phyloP scores from a whole-genome alignment of 148 eudicot species.

The Polygonum aviculare region DNA sequence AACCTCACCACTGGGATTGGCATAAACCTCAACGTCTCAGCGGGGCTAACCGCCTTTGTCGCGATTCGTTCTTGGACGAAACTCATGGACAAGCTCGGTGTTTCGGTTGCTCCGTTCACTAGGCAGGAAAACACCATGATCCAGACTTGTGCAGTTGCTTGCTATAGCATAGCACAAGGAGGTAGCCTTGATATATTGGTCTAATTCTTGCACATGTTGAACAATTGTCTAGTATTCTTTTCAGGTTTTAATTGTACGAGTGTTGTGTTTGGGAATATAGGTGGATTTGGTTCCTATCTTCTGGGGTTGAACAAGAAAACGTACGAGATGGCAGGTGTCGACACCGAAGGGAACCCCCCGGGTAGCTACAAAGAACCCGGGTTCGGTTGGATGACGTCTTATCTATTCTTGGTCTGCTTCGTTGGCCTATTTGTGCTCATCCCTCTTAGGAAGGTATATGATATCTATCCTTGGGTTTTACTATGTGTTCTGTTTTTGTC shows the following conservation, averaged over 20 bases:
- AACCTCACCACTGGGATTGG: slow-evolving; percentile 70
- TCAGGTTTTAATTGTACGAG: neutral
- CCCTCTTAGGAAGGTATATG: slow-evolving; percentile 69
- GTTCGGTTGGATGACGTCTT: slow-evolving; percentile 81
- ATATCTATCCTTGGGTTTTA: neutral
- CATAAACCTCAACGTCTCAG: slow-evolving; percentile 76
- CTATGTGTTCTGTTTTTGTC: neutral
- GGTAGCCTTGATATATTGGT: slow-evolving; percentile 21
- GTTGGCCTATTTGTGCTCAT: slow-evolving; percentile 71
- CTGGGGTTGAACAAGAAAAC: slow-evolving; percentile 73
- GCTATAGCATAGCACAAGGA: slow-evolving; percentile 75
- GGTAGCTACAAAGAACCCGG: slow-evolving; percentile 51
- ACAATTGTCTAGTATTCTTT: neutral
- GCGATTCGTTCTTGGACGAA: slow-evolving; percentile 49
- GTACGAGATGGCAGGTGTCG: slow-evolving; percentile 69
- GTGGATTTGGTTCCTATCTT: slow-evolving; percentile 82
- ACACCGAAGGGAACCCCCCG: slow-evolving; percentile 59
- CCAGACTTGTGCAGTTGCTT: slow-evolving; percentile 87
- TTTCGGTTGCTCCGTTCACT: slow-evolving; percentile 50
- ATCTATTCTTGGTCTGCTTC: slow-evolving; percentile 61
- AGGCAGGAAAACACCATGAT: slow-evolving; percentile 72
- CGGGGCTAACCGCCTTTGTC: slow-evolving; percentile 68
- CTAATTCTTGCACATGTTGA: neutral
- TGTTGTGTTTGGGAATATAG: slow-evolving; percentile 24
- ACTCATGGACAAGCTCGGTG: slow-evolving; percentile 41